Conservation (phyloP, 2,329 filamentous ascomycete genomes). For the Helotiales sp. region DNA sequence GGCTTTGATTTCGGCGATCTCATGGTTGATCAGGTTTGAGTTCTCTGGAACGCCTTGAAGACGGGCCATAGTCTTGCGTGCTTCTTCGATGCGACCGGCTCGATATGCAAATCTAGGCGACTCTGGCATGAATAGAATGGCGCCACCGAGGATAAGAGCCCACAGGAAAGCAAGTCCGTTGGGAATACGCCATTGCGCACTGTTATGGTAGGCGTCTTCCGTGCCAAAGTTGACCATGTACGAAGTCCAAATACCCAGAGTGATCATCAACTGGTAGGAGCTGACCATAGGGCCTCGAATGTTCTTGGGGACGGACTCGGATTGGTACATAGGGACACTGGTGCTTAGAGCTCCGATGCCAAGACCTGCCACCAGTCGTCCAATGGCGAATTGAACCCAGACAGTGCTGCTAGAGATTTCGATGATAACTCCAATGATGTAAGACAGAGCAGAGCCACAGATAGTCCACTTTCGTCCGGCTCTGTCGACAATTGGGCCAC, state of each 20-base stretch:
- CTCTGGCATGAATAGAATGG: constrained; percentile 55
- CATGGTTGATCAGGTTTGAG: constrained; percentile 41
- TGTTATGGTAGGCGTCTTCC: constrained; percentile 40
- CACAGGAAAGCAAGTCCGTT: constrained; percentile 56
- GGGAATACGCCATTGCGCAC: constrained; percentile 63
- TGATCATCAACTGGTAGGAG: constrained; percentile 69
- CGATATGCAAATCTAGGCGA: constrained; percentile 53
- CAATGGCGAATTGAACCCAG: constrained; percentile 67
- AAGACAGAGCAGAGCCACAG: constrained; percentile 60
- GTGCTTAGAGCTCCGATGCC: constrained; percentile 66
- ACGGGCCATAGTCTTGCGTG: constrained; percentile 47
- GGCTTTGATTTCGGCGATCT: constrained; percentile 52
- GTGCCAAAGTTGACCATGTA: constrained; percentile 65
- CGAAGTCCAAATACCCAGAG: constrained; percentile 62
- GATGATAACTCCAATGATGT: constrained; percentile 63
- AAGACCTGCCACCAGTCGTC: constrained; percentile 64
- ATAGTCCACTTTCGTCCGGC: constrained; percentile 64
- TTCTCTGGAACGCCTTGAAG: constrained; percentile 43
- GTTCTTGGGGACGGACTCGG: constrained; percentile 63
- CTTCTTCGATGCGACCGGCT: constrained; percentile 47
- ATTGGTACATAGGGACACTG: constrained; percentile 68
- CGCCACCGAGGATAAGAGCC: constrained; percentile 51
- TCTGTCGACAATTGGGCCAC: constrained; percentile 61
- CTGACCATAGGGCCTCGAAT: constrained; percentile 64
- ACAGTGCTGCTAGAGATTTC: constrained; percentile 55